Evolutionary conservation across 768 basidiomycete genomes (phyloP), one percentile per base, ranked within the genome.

Genomic region (Mycena indigotica): DNA sequence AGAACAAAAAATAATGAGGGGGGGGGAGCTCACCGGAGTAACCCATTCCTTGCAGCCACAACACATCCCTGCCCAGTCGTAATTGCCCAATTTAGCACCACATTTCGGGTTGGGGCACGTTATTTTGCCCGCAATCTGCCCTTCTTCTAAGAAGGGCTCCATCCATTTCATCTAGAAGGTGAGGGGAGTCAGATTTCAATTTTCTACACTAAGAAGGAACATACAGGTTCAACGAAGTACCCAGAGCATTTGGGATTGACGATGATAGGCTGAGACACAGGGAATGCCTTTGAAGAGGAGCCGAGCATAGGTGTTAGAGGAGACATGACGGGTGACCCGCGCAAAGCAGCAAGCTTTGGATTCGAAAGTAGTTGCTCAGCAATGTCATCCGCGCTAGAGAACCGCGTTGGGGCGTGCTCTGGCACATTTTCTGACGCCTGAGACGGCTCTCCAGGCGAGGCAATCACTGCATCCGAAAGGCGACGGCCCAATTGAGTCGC

Each of bases 21-120:
- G n/a, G n/a, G n/a, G n/a, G n/a, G 19, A 45, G 75, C 88, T 67
- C 64, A 95, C 94, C 41, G 95, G 95, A 8, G 87, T 88, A 25
- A 96, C 91, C 95, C 95, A 98, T 66, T 87, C 85, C 65, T 88
- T 90, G 68, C 95, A 98, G 23, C 91, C 89, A 68, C 95, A 96
- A 66, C 87, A 84, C 26, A 92, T 86, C 0, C 96, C 96, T 4
- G 95, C 93, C 97, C 97, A 99, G 69, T 97, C 95, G 65, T 87
- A 98, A 70, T 92, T 97, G 2, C 97, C 97, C 17, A 99, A 79
- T 75, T 99, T 99, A 24, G 84, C 86, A 2, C 82, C 81, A 66
- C 97, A 99, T 67, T 91, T 94, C 66, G 86, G 81, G 71, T 95
- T 96, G 3, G 97, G 97, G 65, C 97, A 99, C 0, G 83, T 57